A percentile compares a stretch with the other conserved stretches of the same genome.
Evolutionary conservation across 2,329 filamentous ascomycete genomes (phyloP).

Genomic region (Cordyceps javanica): DNA sequence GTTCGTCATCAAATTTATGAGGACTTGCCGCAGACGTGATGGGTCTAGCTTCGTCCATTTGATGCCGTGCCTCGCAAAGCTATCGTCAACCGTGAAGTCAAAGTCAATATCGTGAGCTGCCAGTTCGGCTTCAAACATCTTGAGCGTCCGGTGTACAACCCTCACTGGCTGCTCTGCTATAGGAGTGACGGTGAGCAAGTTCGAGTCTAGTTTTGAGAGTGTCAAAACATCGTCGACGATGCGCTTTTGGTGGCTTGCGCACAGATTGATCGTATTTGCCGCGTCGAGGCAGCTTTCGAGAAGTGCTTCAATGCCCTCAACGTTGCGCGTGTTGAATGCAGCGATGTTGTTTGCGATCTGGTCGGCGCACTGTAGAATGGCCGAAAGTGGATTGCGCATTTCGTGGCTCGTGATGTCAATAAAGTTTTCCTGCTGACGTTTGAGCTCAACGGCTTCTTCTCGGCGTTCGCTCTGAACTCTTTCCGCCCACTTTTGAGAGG

Average conservation of each 20-base stretch:
- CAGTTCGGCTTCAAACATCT: slow-evolving; percentile 75
- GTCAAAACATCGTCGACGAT: slow-evolving; percentile 64
- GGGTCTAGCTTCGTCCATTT: slow-evolving; percentile 73
- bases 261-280: slow-evolving; percentile 74
- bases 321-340: slow-evolving; percentile 32
- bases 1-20: slow-evolving; percentile 70
- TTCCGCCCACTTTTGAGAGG: slow-evolving; percentile 78
- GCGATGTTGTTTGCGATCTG: slow-evolving; percentile 55
- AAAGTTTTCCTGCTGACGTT: slow-evolving; percentile 65
- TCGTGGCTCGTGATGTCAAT: slow-evolving; percentile 71
- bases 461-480: slow-evolving; percentile 70
- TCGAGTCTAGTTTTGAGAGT: slow-evolving; percentile 64
- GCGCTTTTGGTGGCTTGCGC: slow-evolving; percentile 71
- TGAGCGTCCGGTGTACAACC: slow-evolving; percentile 62
- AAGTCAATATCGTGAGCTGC: slow-evolving; percentile 66
- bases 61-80: slow-evolving; percentile 57
- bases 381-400: slow-evolving; percentile 70
- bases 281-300: slow-evolving; percentile 60
- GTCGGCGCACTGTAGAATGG: slow-evolving; percentile 70
- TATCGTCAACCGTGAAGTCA: slow-evolving; percentile 61
- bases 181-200: slow-evolving; percentile 63
- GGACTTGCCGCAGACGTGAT: slow-evolving; percentile 64
- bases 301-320: slow-evolving; percentile 41
- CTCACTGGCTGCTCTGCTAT: slow-evolving; percentile 63
- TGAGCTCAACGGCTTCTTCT: slow-evolving; percentile 75